phyloP scores from a whole-genome alignment of 202 grass and related monocot genomes.

The Eragrostis tef region DNA sequence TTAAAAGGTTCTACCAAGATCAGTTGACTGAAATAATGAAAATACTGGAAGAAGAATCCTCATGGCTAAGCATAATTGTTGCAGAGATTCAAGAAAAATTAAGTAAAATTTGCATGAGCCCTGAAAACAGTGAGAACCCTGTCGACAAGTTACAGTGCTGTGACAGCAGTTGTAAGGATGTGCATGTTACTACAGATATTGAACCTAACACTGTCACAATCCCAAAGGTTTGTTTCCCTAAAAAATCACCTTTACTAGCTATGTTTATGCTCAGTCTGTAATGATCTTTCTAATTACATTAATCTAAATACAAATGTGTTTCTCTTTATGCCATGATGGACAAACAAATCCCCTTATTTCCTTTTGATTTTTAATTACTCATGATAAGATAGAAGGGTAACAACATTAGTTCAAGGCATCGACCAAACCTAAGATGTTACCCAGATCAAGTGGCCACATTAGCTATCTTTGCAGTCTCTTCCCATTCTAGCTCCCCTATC shows the following conservation, averaged over 20 bases:
- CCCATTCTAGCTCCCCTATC: not conserved
- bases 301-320: not conserved
- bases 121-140: constrained; percentile 43
- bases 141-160: constrained; percentile 49
- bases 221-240: constrained; percentile 55
- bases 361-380: not conserved
- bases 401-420: not conserved
- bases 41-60: constrained; percentile 82
- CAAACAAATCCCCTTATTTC: not conserved
- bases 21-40: constrained; percentile 70
- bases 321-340: not conserved
- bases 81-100: constrained; percentile 68
- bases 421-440: too few relatives aligned
- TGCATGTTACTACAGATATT: constrained; percentile 71
- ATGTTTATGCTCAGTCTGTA: constrained; percentile 30
- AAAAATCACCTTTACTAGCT: not conserved
- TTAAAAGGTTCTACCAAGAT: constrained; percentile 52
- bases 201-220: constrained; percentile 35
- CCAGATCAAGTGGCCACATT: not conserved
- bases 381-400: not conserved
- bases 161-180: constrained; percentile 76
- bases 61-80: constrained; percentile 52
- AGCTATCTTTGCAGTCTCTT: not conserved
- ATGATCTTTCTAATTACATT: not conserved
- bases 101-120: constrained; percentile 50